A percentile compares a stretch with the other conserved stretches of the same genome.
phyloP scores from a whole-genome alignment of 225 moss, liverwort and hornwort species.

The Sphagnum tenellum region DNA sequence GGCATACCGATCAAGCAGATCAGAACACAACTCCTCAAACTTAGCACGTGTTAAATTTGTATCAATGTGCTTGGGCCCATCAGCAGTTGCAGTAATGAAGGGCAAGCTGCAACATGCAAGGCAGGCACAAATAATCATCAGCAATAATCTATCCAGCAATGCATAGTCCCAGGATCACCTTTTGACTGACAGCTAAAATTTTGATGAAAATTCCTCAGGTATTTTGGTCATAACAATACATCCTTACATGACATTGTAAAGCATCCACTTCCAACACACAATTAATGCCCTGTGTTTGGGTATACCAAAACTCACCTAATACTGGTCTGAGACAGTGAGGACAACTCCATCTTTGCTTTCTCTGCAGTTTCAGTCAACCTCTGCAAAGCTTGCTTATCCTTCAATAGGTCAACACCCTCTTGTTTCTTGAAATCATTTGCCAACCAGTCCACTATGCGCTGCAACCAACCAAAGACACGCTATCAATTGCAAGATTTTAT shows the following conservation, averaged over 20 bases:
- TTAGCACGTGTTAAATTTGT: slow-evolving; percentile 64
- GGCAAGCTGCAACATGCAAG: slow-evolving; percentile 49
- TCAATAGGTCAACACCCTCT: slow-evolving; percentile 76
- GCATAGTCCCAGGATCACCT: neutral
- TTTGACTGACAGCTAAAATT: neutral
- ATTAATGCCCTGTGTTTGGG: neutral
- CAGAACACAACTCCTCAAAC: slow-evolving; percentile 92
- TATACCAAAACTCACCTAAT: slow-evolving; percentile 43
- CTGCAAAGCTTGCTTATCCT: slow-evolving; percentile 80
- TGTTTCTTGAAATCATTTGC: slow-evolving; percentile 64
- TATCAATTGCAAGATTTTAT: too few relatives aligned
- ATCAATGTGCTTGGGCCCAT: slow-evolving; percentile 90
- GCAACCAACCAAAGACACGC: neutral
- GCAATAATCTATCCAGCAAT: neutral
- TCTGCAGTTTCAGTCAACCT: slow-evolving; percentile 82
- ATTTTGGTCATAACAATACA: neutral
- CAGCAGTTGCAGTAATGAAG: slow-evolving; percentile 85
- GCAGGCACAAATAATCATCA: neutral
- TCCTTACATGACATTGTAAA: neutral
- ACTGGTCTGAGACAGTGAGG: slow-evolving; percentile 62
- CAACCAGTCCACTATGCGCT: slow-evolving; percentile 93
- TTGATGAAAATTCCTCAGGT: neutral
- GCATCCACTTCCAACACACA: neutral
- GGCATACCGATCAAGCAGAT: slow-evolving; percentile 74
- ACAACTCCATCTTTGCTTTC: slow-evolving; percentile 89